phyloP scores from a whole-genome alignment of 352 stramenopile genomes.

The Saprolegnia parasitica region DNA sequence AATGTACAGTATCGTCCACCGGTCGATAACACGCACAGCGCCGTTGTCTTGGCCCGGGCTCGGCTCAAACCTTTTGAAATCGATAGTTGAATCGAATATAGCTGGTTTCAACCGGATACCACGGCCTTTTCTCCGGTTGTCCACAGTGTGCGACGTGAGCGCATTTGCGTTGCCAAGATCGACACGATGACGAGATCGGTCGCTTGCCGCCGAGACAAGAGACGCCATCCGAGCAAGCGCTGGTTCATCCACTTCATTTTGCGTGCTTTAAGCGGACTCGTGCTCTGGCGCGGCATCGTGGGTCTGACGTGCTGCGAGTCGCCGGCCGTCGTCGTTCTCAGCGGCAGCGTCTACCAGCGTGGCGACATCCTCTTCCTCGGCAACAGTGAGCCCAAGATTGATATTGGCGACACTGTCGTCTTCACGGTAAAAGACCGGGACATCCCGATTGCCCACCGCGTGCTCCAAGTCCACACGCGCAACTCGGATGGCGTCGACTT shows the following conservation, averaged over 20 bases:
- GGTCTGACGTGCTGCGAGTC: conserved; percentile 95
- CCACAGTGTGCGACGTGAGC: too few species aligned
- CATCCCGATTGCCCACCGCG: conserved; percentile 98
- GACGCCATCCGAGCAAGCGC: conserved; percentile 85
- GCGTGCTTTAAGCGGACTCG: conserved; percentile 97
- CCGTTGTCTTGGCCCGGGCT: too few species aligned
- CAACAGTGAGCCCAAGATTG: conserved; percentile 87
- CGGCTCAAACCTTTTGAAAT: too few species aligned
- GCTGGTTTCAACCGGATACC: too few species aligned
- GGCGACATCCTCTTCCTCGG: conserved; percentile 98
- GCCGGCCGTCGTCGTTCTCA: conserved; percentile 98
- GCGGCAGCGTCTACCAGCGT: conserved; percentile 94
- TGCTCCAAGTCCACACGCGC: conserved; percentile 95
- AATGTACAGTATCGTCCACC: too few species aligned
- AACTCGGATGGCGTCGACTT: conserved; percentile 86
- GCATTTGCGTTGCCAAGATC: too few species aligned
- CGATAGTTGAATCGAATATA: too few species aligned
- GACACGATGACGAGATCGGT: too few species aligned
- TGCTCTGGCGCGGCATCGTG: conserved; percentile 99
- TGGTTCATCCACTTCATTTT: conserved; percentile 96
- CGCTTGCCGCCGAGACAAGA: too few species aligned
- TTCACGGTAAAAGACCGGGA: conserved; percentile 98
- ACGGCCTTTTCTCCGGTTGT: too few species aligned
- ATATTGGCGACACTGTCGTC: conserved; percentile 90
- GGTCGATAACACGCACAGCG: too few species aligned